Percentiles rank a stretch among this genome's conserved stretches.
These are phyloP conservation scores for Colletotrichum navitas DNA, from an alignment of 2,329 filamentous ascomycete species.

Conservation along the genomic window DNA sequence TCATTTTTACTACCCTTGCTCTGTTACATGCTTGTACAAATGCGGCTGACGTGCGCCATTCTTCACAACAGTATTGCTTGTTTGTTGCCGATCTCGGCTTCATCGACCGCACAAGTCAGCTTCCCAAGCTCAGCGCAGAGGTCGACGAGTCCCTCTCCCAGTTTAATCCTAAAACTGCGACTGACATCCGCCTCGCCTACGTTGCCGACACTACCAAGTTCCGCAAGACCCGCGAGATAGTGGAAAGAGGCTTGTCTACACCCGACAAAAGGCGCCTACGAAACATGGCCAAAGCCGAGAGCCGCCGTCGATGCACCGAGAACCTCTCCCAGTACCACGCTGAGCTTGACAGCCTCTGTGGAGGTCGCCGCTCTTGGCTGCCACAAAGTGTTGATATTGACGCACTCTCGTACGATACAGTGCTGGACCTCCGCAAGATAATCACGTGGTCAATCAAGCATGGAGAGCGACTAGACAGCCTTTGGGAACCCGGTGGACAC, in stretches of 20 bases:
- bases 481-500: neutral
- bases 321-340: neutral
- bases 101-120: neutral
- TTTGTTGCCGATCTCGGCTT: neutral
- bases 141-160: neutral
- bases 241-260: neutral
- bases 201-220: neutral
- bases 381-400: neutral
- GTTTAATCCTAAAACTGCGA: neutral
- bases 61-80: neutral
- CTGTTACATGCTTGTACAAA: neutral
- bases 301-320: neutral
- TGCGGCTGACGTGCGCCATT: neutral
- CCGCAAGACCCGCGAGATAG: neutral
- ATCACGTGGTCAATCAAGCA: neutral
- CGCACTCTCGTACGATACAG: neutral
- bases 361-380: neutral
- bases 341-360: neutral
- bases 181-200: neutral
- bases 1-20: neutral
- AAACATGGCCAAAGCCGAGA: neutral
- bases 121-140: neutral
- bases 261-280: neutral
- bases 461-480: neutral
- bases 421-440: slow-evolving; percentile 1